Conservation (phyloP, 2,329 filamentous ascomycete species). For the Neonectria neomacrospora region DNA sequence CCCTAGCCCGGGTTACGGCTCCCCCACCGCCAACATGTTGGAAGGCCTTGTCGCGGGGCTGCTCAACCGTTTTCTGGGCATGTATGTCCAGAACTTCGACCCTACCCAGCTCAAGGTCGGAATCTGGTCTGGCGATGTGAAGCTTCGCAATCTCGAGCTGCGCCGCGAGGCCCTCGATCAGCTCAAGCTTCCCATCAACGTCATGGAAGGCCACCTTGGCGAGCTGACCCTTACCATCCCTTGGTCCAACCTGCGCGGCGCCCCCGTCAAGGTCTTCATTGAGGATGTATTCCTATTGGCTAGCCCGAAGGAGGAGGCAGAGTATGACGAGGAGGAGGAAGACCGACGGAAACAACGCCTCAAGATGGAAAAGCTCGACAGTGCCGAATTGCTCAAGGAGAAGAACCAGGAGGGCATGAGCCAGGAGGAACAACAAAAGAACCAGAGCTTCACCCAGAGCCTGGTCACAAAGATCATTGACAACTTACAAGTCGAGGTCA, state of each 20-base stretch:
- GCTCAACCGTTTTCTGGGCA: constrained; percentile 98
- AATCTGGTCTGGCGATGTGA: constrained; percentile 99
- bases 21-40: constrained; percentile 77
- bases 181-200: constrained; percentile 94
- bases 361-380: constrained; percentile 99
- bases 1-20: constrained; percentile 80
- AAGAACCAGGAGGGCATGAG: constrained; percentile 92
- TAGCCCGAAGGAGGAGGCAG: constrained; percentile 93
- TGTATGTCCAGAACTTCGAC: constrained; percentile 99
- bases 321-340: constrained; percentile 94
- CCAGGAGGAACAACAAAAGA: constrained; percentile 95
- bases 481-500: constrained; percentile 96
- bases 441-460: constrained; percentile 96
- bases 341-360: constrained; percentile 85
- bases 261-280: constrained; percentile 93
- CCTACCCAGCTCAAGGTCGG: constrained; percentile 97
- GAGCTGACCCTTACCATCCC: constrained; percentile 93
- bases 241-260: constrained; percentile 95
- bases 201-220: constrained; percentile 93
- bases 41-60: constrained; percentile 96
- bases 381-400: constrained; percentile 93
- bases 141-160: constrained; percentile 90
- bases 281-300: constrained; percentile 97
- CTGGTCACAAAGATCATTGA: constrained; percentile 96
- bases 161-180: constrained; percentile 96